phyloP scores from a whole-genome alignment of 495 filamentous ascomycete genomes.

The Aspergillus haitiensis region DNA sequence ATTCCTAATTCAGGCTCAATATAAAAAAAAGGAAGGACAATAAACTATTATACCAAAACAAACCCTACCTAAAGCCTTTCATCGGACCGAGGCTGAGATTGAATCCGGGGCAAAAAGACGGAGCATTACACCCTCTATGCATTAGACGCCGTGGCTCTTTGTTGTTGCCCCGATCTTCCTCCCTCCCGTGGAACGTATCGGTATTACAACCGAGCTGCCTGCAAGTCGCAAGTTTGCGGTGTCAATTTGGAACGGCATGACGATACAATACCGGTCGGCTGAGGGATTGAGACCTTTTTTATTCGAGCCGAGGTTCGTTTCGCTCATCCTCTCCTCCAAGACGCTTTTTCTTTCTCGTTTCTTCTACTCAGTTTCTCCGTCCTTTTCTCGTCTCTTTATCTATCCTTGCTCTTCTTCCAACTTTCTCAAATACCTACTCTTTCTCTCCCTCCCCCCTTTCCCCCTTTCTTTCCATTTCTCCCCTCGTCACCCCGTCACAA shows the following conservation, averaged over 20 bases:
- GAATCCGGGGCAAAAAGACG: conserved; percentile 1
- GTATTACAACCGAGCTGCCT: conserved; percentile 2
- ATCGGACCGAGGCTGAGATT: conserved; percentile 18
- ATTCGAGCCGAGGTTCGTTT: conserved; percentile 27
- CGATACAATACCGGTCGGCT: conserved; percentile 20
- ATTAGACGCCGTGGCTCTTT: not conserved
- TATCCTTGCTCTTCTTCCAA: conserved; percentile 14
- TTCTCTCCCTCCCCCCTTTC: conserved; percentile 15
- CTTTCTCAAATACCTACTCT: conserved; percentile 16
- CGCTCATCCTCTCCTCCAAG: conserved; percentile 8
- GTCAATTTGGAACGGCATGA: conserved; percentile 7
- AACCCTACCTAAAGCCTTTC: no score
- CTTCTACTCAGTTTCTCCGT: conserved; percentile 18
- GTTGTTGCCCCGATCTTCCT: conserved; percentile 4
- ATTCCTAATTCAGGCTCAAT: not conserved
- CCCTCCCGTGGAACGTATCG: conserved; percentile 8
- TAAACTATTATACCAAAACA: not conserved
- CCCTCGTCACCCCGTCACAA: conserved; percentile 20
- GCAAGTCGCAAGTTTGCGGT: not conserved
- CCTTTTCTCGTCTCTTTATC: conserved; percentile 21
- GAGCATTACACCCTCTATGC: not conserved
- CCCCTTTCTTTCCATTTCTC: conserved; percentile 8
- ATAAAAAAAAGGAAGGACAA: not conserved
- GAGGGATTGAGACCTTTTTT: not conserved
- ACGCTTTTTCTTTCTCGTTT: conserved; percentile 11